Base-by-base conservation (phyloP, 345 rosid species). In the Euphorbia peplus region DNA sequence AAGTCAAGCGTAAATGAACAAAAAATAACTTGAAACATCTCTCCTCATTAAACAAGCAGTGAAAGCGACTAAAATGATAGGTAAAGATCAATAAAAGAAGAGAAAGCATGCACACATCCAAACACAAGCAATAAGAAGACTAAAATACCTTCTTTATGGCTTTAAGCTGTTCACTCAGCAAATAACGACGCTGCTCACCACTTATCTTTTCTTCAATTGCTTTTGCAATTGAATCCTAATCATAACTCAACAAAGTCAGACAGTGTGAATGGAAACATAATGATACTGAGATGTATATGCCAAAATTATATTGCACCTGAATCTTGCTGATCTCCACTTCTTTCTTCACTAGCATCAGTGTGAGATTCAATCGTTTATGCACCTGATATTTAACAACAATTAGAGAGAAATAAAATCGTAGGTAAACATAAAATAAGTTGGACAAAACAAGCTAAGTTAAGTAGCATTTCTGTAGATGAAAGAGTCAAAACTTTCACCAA, bases 181-280 rank as follows among this genome's bases (percentile, higher is more conserved):
- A 87, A 79, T 90, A 95, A 18, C 99, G 98, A 0, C 99, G 90
- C 74, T 95, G 99, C 84, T 95, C 99, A 35, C 98, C 98, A 58
- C 98, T 92, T 63, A 95, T 87, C 81, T 95, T 95, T 78, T 95
- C 99, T 77, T 95, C 99, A 73, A 95, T 95, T 69, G 99, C 96
- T 81, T 90, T 95, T 26, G 98, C 99, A 66, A 95, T 95, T 11
- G 98, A 68, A 83, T 92, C 98, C 99, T 95, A 75, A 37, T 65
- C 21, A 71, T 58, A 24, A 72, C 75, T 39, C 65, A 68, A 61
- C 16, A 68, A 39, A 56, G 11, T 50, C 51, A 71, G 58, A 37
- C 55, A 76, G 67, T 35, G 30, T 35, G 35, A 61, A 51, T 15
- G 62, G 60, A 19, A 58, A 19, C 54, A 62, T 42, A 18, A 29